Conservation (phyloP, 139 green algal species). For the Auxenochlorella pyrenoidosa region DNA sequence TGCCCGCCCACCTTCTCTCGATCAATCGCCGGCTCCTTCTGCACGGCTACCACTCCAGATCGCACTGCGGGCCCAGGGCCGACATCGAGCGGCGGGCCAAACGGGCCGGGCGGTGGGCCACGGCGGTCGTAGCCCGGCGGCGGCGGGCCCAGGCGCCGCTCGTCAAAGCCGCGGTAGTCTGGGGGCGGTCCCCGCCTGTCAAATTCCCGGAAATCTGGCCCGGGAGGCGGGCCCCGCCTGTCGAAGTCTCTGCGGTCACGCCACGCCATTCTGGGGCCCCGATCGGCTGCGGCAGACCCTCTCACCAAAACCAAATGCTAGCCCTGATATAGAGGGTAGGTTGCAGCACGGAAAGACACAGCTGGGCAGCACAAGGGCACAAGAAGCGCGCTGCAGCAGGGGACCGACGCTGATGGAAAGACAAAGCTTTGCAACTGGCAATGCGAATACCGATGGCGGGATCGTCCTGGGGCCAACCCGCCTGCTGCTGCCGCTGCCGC, state of each 20-base stretch:
- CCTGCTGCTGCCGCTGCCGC: too few species aligned
- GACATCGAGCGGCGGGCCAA: not conserved
- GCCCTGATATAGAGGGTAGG: too few species aligned
- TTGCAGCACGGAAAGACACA: too few species aligned
- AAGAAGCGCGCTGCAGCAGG: too few species aligned
- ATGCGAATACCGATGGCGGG: too few species aligned
- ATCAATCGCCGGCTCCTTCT: conserved; percentile 42
- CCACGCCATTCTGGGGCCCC: not conserved
- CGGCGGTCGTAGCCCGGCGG: conserved; percentile 18
- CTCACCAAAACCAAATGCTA: too few species aligned
- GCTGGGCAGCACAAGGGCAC: too few species aligned
- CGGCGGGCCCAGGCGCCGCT: conserved; percentile 24
- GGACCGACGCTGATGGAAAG: too few species aligned
- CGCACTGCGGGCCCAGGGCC: not conserved
- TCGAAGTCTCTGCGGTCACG: conserved; percentile 11
- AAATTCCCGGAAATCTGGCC: not conserved
- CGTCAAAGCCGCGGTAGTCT: conserved; percentile 17
- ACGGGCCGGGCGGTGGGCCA: not conserved
- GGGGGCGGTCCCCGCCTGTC: not conserved
- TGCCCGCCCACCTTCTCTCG: conserved; percentile 33
- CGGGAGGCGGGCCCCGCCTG: not conserved
- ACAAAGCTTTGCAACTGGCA: too few species aligned
- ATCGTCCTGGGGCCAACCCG: too few species aligned
- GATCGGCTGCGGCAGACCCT: not conserved
- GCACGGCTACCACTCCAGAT: conserved; percentile 32